Conservation (phyloP, 2,329 filamentous ascomycete genomes). For the Blumeria hordei region DNA sequence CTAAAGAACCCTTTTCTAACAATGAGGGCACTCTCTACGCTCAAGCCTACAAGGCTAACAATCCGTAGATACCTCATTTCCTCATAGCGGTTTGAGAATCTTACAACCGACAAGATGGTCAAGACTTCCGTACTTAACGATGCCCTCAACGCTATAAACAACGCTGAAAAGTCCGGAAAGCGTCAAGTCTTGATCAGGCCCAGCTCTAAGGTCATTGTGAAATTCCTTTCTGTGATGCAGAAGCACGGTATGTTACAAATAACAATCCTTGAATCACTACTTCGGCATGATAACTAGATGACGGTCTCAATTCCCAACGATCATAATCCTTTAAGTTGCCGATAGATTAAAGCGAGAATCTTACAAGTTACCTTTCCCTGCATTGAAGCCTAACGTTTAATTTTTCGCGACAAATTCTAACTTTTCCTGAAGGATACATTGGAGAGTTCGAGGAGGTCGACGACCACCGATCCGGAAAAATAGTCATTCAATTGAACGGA, state of each 20-base stretch:
- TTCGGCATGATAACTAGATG: conserved; percentile 99
- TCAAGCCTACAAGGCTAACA: conserved; percentile 38
- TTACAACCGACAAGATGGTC: conserved; percentile 73
- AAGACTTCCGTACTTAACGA: conserved; percentile 99
- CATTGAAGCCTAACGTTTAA: conserved; percentile 82
- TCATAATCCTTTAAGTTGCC: conserved; percentile 99
- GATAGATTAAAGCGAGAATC: conserved; percentile 89
- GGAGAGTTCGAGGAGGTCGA: conserved; percentile 99
- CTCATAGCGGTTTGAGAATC: conserved; percentile 53
- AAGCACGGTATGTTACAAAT: conserved; percentile 64
- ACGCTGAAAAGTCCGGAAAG: conserved; percentile 99
- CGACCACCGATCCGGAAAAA: conserved; percentile 99
- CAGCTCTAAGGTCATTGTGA: conserved; percentile 98
- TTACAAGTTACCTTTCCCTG: conserved; percentile 82
- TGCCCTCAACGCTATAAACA: conserved; percentile 98
- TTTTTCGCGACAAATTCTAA: conserved; percentile 62
- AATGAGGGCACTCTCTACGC: conserved; percentile 46
- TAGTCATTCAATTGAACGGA: conserved; percentile 97
- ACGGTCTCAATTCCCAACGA: conserved; percentile 69
- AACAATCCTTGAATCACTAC: not conserved
- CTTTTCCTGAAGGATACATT: conserved; percentile 53
- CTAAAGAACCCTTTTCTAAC: conserved; percentile 39
- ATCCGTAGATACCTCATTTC: conserved; percentile 42
- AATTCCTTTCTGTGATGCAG: conserved; percentile 99
- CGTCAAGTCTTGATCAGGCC: conserved; percentile 96